Percentiles rank a stretch among this genome's conserved stretches.
These are phyloP conservation scores for Colletotrichum incanum DNA, from an alignment of 2,329 filamentous ascomycete genomes.

Conservation along the genomic window DNA sequence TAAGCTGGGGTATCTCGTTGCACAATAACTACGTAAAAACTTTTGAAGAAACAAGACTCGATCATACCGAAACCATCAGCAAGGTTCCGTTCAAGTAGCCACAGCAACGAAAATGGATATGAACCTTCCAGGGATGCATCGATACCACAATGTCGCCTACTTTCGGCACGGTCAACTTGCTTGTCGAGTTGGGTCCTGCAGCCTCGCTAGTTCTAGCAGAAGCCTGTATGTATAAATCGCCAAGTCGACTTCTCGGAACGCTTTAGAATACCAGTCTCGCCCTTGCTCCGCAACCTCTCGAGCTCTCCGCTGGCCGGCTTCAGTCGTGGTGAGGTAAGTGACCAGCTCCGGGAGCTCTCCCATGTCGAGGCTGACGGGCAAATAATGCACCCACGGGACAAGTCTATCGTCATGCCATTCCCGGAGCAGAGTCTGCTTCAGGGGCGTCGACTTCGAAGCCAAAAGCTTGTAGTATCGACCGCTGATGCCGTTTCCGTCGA, in stretches of 20 bases:
- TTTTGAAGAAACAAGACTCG: background rate
- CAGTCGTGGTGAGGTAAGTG: constrained; percentile 60
- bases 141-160: background rate
- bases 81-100: background rate
- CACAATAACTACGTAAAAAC: background rate
- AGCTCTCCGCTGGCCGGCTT: constrained; percentile 64
- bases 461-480: constrained; percentile 68
- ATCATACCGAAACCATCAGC: no score
- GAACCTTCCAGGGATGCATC: no score
- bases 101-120: background rate
- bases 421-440: constrained; percentile 68
- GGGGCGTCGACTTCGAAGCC: constrained; percentile 60
- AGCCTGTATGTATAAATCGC: constrained; percentile 74
- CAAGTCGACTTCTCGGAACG: constrained; percentile 72
- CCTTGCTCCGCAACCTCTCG: constrained; percentile 68
- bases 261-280: constrained; percentile 67
- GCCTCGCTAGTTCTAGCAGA: constrained; percentile 68
- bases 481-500: constrained; percentile 71
- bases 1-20: background rate
- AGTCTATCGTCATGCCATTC: constrained; percentile 74
- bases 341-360: constrained; percentile 69
- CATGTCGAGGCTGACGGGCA: constrained; percentile 66
- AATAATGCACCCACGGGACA: constrained; percentile 70
- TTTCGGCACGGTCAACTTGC: background rate
- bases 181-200: constrained; percentile 53